Percentiles rank a stretch among this genome's conserved stretches.
Evolutionary conservation across 2,329 filamentous ascomycete species (phyloP).

Genomic region (Stachybotrys chartarum): DNA sequence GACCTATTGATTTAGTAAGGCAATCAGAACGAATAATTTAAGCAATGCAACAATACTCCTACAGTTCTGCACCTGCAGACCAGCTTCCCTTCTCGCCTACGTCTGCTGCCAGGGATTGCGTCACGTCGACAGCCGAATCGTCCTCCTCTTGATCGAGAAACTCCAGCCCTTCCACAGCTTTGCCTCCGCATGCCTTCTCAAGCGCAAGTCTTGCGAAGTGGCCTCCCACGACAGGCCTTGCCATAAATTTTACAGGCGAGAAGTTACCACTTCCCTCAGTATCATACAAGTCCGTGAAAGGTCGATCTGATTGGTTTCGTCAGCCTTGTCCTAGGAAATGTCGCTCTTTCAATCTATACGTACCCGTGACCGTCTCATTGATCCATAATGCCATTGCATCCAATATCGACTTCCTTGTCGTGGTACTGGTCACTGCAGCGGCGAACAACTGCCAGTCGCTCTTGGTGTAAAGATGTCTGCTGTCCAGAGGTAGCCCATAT

Average conservation of each 20-base stretch:
- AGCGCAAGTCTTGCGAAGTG: constrained; percentile 83
- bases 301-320: constrained; percentile 43
- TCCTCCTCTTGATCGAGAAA: constrained; percentile 33
- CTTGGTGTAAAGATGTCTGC: constrained; percentile 77
- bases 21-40: too few relatives aligned
- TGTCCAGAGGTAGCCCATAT: constrained; percentile 78
- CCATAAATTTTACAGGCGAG: constrained; percentile 69
- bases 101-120: background rate
- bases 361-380: constrained; percentile 68
- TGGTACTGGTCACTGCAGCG: constrained; percentile 65
- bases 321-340: background rate
- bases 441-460: constrained; percentile 90
- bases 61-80: background rate
- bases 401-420: constrained; percentile 64
- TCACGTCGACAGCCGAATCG: background rate
- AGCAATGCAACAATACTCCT: too few relatives aligned
- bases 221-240: constrained; percentile 74
- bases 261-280: constrained; percentile 73
- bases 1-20: too few relatives aligned
- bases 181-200: constrained; percentile 69
- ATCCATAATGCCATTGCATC: constrained; percentile 72
- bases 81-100: background rate
- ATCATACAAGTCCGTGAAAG: constrained; percentile 75
- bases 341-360: constrained; percentile 8
- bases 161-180: constrained; percentile 49